These are phyloP conservation scores for Carex myosuroides DNA, from an alignment of 176 grass and related monocot genomes.

Conservation along the genomic window DNA sequence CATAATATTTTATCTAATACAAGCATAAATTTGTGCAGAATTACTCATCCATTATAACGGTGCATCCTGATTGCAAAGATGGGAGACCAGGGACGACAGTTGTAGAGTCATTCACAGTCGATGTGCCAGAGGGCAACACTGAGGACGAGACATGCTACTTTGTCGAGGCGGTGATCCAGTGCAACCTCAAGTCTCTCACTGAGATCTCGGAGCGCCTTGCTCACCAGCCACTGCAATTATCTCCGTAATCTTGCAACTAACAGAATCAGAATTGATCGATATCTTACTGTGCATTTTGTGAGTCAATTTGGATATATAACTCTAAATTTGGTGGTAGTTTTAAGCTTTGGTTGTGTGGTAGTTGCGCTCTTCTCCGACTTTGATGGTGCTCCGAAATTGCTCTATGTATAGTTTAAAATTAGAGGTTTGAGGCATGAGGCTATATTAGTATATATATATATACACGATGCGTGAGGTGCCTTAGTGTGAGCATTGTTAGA, in stretches of 20 bases:
- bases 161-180: constrained; percentile 81
- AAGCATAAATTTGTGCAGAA: constrained; percentile 37
- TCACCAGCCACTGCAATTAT: not conserved
- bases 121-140: constrained; percentile 84
- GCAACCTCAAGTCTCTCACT: constrained; percentile 87
- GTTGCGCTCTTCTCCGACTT: not conserved
- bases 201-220: constrained; percentile 60
- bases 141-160: constrained; percentile 90
- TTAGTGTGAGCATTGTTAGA: constrained; percentile 1
- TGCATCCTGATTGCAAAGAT: constrained; percentile 67
- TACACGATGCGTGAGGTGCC: not conserved
- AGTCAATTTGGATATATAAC: not conserved
- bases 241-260: constrained; percentile 2
- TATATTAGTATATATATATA: constrained; percentile 7
- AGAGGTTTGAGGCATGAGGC: not conserved
- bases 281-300: constrained; percentile 4
- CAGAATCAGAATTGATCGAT: not conserved
- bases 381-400: not conserved
- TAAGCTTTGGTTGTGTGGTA: not conserved
- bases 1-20: not conserved
- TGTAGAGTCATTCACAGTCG: constrained; percentile 78
- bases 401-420: not conserved
- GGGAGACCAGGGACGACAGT: constrained; percentile 60
- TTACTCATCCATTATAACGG: constrained; percentile 79
- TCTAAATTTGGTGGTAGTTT: not conserved